phyloP scores from a whole-genome alignment of 1,284 basidiomycete genomes.

The Stereum hirsutum region DNA sequence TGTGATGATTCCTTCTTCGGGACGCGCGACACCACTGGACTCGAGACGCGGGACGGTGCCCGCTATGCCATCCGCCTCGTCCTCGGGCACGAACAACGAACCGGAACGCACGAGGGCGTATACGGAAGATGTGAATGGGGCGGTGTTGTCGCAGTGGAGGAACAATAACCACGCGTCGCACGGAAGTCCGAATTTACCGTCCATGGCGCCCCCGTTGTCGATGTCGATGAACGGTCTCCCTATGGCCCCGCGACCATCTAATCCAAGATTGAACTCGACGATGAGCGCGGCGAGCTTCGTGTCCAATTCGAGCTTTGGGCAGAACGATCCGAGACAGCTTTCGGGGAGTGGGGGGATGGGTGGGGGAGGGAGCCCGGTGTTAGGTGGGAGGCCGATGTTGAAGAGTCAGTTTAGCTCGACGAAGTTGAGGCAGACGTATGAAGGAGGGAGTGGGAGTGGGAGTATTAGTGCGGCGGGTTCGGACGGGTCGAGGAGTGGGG shows the following conservation, averaged over 20 bases:
- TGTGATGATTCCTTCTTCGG: conserved; percentile 39
- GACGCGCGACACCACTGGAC: conserved; percentile 61
- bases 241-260: conserved; percentile 27
- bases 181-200: too few relatives aligned
- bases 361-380: too few relatives aligned
- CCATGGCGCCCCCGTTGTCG: conserved; percentile 14
- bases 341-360: too few relatives aligned
- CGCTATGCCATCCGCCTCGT: too few relatives aligned
- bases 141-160: conserved; percentile 60
- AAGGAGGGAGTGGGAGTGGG: too few relatives aligned
- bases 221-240: conserved; percentile 13
- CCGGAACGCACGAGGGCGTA: conserved; percentile 58
- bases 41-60: conserved; percentile 37
- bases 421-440: conserved; percentile 44
- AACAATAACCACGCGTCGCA: too few relatives aligned
- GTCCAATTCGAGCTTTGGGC: conserved; percentile 45
- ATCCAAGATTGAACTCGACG: conserved; percentile 39
- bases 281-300: conserved; percentile 34
- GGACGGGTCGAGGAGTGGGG: conserved; percentile 12
- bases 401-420: conserved; percentile 69
- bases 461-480: too few relatives aligned
- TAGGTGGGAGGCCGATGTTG: conserved; percentile 37
- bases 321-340: conserved; percentile 18
- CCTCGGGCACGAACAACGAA: too few relatives aligned
- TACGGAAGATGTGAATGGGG: conserved; percentile 64